phyloP scores from a whole-genome alignment of 2,329 filamentous ascomycete species.

The Parastagonospora nodorum region DNA sequence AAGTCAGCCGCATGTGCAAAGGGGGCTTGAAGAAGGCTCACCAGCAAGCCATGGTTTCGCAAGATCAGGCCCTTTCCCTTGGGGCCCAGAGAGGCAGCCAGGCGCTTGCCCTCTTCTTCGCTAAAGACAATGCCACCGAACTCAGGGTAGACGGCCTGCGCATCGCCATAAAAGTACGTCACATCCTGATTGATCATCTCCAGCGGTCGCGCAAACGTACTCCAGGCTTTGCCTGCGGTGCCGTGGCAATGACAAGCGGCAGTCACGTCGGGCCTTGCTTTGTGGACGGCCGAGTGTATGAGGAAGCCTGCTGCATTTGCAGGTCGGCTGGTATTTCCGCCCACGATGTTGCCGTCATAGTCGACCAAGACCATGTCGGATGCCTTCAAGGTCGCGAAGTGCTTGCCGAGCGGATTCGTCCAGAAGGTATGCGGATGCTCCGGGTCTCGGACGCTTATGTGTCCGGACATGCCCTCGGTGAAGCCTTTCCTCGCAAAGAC shows the following conservation, averaged over 20 bases:
- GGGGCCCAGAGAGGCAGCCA: slow-evolving; percentile 66
- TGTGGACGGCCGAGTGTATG: slow-evolving; percentile 72
- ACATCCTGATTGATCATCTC: slow-evolving; percentile 75
- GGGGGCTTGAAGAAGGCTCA: slow-evolving; percentile 10
- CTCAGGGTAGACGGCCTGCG: slow-evolving; percentile 67
- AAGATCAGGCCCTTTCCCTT: slow-evolving; percentile 68
- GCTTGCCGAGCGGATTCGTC: slow-evolving; percentile 69
- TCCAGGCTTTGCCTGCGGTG: slow-evolving; percentile 70
- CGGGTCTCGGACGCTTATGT: slow-evolving; percentile 71
- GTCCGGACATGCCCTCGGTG: slow-evolving; percentile 70
- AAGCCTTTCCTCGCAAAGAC: slow-evolving; percentile 68
- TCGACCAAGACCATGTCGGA: slow-evolving; percentile 71
- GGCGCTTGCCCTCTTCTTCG: slow-evolving; percentile 66
- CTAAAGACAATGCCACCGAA: slow-evolving; percentile 69
- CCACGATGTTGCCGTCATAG: slow-evolving; percentile 65
- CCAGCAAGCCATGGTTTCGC: slow-evolving; percentile 72
- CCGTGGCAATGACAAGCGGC: slow-evolving; percentile 73
- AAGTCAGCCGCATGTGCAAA: slow-evolving; percentile 4
- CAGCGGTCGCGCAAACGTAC: slow-evolving; percentile 65
- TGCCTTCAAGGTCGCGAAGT: slow-evolving; percentile 69
- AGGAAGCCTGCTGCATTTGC: slow-evolving; percentile 71
- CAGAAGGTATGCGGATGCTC: slow-evolving; percentile 67
- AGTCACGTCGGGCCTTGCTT: slow-evolving; percentile 66
- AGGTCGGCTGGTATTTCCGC: slow-evolving; percentile 64
- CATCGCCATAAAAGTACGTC: slow-evolving; percentile 65